Base-by-base conservation (phyloP, 2,329 filamentous ascomycete genomes). In the Phoma sp. region DNA sequence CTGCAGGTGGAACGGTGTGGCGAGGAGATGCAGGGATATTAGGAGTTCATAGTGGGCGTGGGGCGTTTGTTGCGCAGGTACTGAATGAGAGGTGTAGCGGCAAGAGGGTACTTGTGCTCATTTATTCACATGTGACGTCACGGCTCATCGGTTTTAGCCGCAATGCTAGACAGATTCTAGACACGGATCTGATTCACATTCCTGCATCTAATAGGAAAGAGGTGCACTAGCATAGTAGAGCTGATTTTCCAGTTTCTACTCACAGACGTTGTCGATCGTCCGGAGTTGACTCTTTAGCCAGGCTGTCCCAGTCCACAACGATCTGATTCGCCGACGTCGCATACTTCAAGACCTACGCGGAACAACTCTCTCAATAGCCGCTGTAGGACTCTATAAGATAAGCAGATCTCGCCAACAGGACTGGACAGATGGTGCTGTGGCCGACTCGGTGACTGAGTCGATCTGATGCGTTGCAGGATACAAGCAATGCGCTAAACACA, bases 61-160 rank as follows among this genome's bases (percentile, higher is more conserved):
- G 31, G 27, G 24, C 13, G 27, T 33, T 31, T 12, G 41, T 46
- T 47, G 46, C 37, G 46, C 47, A 47, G 52, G 46, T 51, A 55
- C 52, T 43, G 12, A 25, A 29, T 19, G 41, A 24, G 25, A 37
- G 17, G 37, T 37, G 36, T 43, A 43, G 40, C 41, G n/a, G 32
- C 21, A 51, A 35, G 25, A 39, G 32, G 51, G 31, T 19, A 40
- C 39, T 45, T 55, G 48, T 50, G 52, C 24, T 45, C 46, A 51
- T 41, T 51, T 40, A 48, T 45, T 38, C 19, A 22, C 31, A 29
- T 13, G 39, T 55, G 52, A 55, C 52, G 52, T 55, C 52, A 55
- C 38, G 10, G 33, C 38, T 29, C 15, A 38, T 36, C 43, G 15
- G 31, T 46, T 35, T 41, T 29, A 47, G 38, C 51, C 43, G 37